Percentiles rank a stretch among this genome's conserved stretches.
Conservation (phyloP, 176 grass and related monocot species). For the Triticum urartu region DNA sequence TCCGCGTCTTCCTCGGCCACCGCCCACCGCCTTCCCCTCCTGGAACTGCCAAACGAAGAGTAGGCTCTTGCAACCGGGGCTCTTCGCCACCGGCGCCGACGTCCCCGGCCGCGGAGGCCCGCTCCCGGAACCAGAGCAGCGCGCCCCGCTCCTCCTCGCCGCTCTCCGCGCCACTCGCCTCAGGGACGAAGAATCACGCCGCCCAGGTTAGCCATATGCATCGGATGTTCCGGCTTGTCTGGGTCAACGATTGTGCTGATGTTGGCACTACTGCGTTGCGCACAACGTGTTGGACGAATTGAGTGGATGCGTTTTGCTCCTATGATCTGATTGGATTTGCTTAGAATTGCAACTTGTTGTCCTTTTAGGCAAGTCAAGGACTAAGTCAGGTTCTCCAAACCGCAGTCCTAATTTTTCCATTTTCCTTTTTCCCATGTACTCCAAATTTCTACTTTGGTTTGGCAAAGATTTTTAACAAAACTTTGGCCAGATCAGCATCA, state of each 20-base stretch:
- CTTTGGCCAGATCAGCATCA: not conserved
- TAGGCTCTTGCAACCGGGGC: not conserved
- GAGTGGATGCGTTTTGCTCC: not conserved
- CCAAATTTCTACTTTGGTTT: not conserved
- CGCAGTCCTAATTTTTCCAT: not conserved
- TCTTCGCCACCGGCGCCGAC: not conserved
- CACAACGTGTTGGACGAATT: not conserved
- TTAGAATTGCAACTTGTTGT: not conserved
- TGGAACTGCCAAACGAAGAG: not conserved
- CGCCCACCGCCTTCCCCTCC: not conserved
- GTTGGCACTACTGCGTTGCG: not conserved
- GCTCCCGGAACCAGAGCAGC: slow-evolving; percentile 8
- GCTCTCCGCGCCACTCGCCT: not conserved
- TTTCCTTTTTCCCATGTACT: not conserved
- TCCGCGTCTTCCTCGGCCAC: not conserved
- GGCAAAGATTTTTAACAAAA: not conserved
- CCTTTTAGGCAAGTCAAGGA: not conserved
- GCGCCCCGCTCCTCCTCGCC: not conserved
- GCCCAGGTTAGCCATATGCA: slow-evolving; percentile 4
- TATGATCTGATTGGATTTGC: not conserved
- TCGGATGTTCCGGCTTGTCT: not conserved
- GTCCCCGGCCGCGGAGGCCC: not conserved
- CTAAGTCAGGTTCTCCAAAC: not conserved
- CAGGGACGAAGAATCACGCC: slow-evolving; percentile 14
- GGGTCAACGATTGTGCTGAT: not conserved